Evolutionary conservation across 2,329 filamentous ascomycete species (phyloP).

Genomic region (Xylariaceae sp.): DNA sequence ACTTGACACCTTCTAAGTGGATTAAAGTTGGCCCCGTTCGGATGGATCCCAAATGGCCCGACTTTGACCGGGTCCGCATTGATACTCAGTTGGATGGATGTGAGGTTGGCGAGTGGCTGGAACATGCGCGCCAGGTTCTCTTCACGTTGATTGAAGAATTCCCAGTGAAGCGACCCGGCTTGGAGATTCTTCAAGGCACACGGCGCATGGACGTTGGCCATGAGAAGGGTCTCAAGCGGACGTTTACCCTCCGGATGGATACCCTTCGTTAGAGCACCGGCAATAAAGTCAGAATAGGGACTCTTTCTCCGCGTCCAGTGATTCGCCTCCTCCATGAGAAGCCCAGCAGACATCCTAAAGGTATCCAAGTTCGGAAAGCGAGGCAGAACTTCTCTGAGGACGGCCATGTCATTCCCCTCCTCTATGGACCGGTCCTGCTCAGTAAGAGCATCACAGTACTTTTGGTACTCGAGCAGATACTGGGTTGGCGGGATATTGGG

Average conservation of each 20-base stretch:
- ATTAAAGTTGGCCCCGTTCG: constrained; percentile 1
- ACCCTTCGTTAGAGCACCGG: not conserved
- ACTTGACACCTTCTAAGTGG: constrained; percentile 17
- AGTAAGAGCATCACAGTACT: constrained; percentile 20
- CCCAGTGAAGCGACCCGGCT: constrained; percentile 25
- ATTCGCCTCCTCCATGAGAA: constrained; percentile 14
- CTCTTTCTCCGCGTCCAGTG: constrained; percentile 12
- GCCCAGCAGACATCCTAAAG: constrained; percentile 22
- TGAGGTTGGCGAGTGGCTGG: constrained; percentile 24
- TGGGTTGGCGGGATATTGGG: constrained; percentile 1
- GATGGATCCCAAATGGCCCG: constrained; percentile 15
- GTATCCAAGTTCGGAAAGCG: constrained; percentile 24
- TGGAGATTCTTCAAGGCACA: constrained; percentile 21
- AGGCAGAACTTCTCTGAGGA: constrained; percentile 24
- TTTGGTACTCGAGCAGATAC: constrained; percentile 20
- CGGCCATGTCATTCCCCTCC: constrained; percentile 14
- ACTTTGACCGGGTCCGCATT: too few relatives aligned
- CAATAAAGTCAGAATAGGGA: constrained; percentile 10
- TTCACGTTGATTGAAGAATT: constrained; percentile 24
- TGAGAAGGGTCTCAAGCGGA: constrained; percentile 26
- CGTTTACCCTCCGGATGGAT: constrained; percentile 23
- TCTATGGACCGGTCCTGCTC: constrained; percentile 20
- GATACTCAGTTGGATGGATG: constrained; percentile 21
- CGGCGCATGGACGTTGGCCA: constrained; percentile 19
- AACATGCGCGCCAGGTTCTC: constrained; percentile 20